Evolutionary conservation across 306 rosid species (phyloP).

Genomic region (Geum urbanum): DNA sequence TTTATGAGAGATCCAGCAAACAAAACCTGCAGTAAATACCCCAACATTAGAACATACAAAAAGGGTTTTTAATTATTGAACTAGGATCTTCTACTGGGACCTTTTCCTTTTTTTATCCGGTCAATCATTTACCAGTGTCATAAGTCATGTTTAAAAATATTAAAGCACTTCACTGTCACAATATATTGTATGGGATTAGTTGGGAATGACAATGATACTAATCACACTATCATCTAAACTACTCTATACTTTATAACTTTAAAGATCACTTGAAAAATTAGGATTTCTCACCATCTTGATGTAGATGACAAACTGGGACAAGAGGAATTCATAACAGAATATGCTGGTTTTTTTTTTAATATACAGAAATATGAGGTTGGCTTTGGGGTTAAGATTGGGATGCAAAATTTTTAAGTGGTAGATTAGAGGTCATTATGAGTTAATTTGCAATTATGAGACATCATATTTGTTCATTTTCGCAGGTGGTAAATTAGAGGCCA

Average conservation of each 20-base stretch:
- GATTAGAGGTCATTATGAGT: background rate
- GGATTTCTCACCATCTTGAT: background rate
- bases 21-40: constrained; percentile 48
- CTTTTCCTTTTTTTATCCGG: background rate
- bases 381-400: background rate
- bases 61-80: background rate
- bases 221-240: too few species aligned
- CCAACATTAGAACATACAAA: background rate
- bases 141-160: background rate
- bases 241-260: too few species aligned
- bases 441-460: background rate
- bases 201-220: too few species aligned
- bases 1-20: constrained; percentile 80
- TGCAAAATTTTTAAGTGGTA: background rate
- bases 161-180: too few species aligned
- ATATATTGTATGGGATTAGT: too few species aligned
- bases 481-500: background rate
- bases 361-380: too few species aligned
- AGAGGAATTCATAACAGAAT: background rate
- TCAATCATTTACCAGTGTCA: background rate
- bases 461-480: background rate
- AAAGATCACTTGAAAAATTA: background rate
- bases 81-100: background rate
- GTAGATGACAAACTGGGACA: background rate
- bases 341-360: background rate